Conservation (phyloP, 805 yeast species). For the Lipomyces yamanashiensis region DNA sequence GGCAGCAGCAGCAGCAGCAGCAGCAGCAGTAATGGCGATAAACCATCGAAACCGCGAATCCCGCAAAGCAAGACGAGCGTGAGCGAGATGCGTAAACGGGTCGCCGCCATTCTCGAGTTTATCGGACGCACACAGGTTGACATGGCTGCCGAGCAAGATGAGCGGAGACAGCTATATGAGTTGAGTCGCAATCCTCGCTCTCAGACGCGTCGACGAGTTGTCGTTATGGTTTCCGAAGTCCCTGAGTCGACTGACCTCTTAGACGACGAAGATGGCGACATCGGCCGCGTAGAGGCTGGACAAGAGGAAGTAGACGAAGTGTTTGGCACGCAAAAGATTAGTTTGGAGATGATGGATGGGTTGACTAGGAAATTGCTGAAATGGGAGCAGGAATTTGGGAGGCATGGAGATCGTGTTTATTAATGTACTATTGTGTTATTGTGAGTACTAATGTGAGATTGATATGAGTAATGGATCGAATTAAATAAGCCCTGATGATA, state of each 20-base stretch:
- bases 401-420: constrained; percentile 44
- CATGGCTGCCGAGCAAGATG: constrained; percentile 71
- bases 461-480: too few species aligned
- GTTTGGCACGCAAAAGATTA: constrained; percentile 59
- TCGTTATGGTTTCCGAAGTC: background rate
- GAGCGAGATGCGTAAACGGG: constrained; percentile 84
- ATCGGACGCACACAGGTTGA: constrained; percentile 86
- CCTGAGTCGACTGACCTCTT: constrained; percentile 7
- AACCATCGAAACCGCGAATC: constrained; percentile 79
- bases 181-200: constrained; percentile 36
- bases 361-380: constrained; percentile 69
- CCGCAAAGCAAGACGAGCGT: constrained; percentile 78
- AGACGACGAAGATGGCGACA: background rate
- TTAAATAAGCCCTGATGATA: too few species aligned
- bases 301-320: constrained; percentile 47
- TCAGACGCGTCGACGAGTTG: constrained; percentile 6
- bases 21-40: constrained; percentile 46
- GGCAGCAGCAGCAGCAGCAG: background rate
- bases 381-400: constrained; percentile 81
- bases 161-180: constrained; percentile 55
- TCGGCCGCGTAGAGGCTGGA: constrained; percentile 23
- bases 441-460: too few species aligned
- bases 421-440: too few species aligned
- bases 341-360: constrained; percentile 68
- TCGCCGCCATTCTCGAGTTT: constrained; percentile 89